Evolutionary conservation across 2,329 filamentous ascomycete species (phyloP).

Genomic region (Monosporascus sp.): DNA sequence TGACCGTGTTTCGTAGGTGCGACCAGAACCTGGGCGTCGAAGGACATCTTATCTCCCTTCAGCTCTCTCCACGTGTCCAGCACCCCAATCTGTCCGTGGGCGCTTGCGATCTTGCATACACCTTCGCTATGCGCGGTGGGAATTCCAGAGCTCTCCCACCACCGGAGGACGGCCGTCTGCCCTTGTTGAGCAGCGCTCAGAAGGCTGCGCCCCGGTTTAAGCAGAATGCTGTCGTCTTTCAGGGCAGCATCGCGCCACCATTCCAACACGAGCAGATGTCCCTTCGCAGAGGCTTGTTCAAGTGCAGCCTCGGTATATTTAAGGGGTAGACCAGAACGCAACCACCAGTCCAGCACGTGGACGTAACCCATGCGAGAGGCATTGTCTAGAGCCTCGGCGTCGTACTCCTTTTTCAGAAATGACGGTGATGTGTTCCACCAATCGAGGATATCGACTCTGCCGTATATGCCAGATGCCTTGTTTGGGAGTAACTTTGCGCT

Average conservation of each 20-base stretch:
- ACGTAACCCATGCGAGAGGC: slow-evolving; percentile 83
- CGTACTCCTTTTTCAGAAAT: slow-evolving; percentile 83
- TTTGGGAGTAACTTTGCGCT: slow-evolving; percentile 81
- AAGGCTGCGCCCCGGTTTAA: slow-evolving; percentile 81
- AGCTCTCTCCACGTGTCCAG: slow-evolving; percentile 76
- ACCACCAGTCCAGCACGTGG: slow-evolving; percentile 87
- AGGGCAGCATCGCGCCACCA: slow-evolving; percentile 80
- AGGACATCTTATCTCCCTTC: slow-evolving; percentile 66
- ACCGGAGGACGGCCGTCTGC: slow-evolving; percentile 69
- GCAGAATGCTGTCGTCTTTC: slow-evolving; percentile 50
- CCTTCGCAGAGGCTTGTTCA: slow-evolving; percentile 79
- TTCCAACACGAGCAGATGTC: slow-evolving; percentile 78
- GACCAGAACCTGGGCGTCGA: slow-evolving; percentile 77
- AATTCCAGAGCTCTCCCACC: slow-evolving; percentile 83
- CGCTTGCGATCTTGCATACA: slow-evolving; percentile 77
- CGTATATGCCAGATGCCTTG: slow-evolving; percentile 83
- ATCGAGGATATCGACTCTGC: slow-evolving; percentile 75
- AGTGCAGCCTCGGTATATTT: slow-evolving; percentile 83
- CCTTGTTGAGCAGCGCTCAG: slow-evolving; percentile 80
- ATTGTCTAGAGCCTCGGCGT: slow-evolving; percentile 76
- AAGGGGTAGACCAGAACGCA: slow-evolving; percentile 67
- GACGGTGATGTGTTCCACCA: slow-evolving; percentile 85
- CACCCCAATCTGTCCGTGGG: slow-evolving; percentile 78
- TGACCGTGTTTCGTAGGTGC: slow-evolving; percentile 85
- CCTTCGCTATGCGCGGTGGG: slow-evolving; percentile 74